These are phyloP conservation scores for Entomortierella chlamydospora DNA, from an alignment of 192 early-diverging fungal genomes.

Conservation along the genomic window DNA sequence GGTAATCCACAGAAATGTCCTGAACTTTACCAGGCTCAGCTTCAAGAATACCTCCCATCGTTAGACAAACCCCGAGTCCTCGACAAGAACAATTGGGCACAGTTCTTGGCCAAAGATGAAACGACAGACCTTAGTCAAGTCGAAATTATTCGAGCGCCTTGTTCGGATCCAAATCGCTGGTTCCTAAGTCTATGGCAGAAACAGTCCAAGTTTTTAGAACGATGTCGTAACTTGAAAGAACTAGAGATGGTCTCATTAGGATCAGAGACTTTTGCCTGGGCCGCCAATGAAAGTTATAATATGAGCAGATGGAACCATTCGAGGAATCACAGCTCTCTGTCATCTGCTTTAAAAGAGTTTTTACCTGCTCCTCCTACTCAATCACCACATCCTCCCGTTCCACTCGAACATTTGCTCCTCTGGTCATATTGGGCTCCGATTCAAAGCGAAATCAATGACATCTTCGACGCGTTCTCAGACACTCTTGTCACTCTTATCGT, in stretches of 20 bases:
- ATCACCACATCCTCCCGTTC: neutral
- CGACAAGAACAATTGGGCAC: conserved; percentile 11
- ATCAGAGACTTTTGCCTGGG: conserved; percentile 13
- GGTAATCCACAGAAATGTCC: neutral
- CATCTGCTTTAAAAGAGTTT: no score
- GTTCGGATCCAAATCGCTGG: neutral
- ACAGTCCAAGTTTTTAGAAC: neutral
- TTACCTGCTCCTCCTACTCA: neutral
- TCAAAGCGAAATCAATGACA: conserved; percentile 5
- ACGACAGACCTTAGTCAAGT: conserved; percentile 2
- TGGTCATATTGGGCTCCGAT: neutral
- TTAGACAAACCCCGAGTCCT: neutral
- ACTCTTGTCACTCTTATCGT: conserved; percentile 1
- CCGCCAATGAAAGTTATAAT: neutral
- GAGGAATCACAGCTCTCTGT: no score
- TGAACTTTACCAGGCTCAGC: neutral
- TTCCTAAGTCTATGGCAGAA: neutral
- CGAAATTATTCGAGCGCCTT: neutral
- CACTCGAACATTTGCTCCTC: neutral
- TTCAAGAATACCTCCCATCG: conserved; percentile 4
- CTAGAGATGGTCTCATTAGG: conserved; percentile 1
- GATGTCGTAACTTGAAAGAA: conserved; percentile 12
- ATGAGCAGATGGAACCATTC: neutral
- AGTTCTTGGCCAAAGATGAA: conserved; percentile 7
- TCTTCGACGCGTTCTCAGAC: neutral